Evolutionary conservation across 192 early-diverging fungal genomes (phyloP).

Genomic region (Backusella macrospora): DNA sequence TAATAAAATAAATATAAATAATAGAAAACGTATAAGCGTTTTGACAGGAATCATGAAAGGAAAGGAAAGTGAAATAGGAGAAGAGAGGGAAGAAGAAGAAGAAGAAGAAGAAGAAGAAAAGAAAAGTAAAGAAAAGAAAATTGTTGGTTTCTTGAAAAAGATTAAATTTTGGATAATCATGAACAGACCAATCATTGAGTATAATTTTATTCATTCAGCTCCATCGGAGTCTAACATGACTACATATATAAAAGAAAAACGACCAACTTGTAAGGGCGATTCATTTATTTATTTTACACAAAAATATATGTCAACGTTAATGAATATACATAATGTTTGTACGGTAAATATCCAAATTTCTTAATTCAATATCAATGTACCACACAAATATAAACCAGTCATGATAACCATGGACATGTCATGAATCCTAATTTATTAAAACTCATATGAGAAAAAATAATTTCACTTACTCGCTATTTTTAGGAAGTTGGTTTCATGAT

Average conservation of each 20-base stretch:
- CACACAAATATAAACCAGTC: too few species aligned
- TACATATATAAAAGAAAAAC: background rate
- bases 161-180: background rate
- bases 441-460: too few species aligned
- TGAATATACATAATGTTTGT: too few species aligned
- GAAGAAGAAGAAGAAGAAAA: too few species aligned
- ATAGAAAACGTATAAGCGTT: background rate
- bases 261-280: background rate
- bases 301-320: too few species aligned
- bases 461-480: too few species aligned
- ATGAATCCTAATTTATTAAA: too few species aligned
- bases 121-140: background rate
- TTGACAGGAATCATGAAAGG: slow-evolving; percentile 1
- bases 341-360: too few species aligned
- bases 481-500: too few species aligned
- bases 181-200: background rate
- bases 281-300: background rate
- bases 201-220: background rate
- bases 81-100: too few species aligned
- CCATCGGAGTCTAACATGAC: background rate
- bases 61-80: background rate
- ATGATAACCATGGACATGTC: too few species aligned
- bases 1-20: background rate
- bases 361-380: too few species aligned
- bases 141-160: background rate